Percentiles rank a stretch among this genome's conserved stretches.
These are phyloP conservation scores for Lipomyces starkeyi DNA, from an alignment of 805 yeast species.

Conservation along the genomic window DNA sequence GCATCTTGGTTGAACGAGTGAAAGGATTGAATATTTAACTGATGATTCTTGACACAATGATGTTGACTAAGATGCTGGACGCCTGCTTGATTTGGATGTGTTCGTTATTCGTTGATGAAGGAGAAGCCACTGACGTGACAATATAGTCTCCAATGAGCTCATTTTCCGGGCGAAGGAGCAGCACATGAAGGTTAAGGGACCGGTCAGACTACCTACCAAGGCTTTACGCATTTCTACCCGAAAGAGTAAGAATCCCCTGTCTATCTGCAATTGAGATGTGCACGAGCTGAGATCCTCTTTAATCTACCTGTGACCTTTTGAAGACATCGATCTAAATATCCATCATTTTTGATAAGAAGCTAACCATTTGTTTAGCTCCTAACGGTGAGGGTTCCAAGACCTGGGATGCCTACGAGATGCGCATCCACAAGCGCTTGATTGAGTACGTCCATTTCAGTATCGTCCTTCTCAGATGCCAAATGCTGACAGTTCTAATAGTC, in stretches of 20 bases:
- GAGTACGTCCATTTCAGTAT: conserved; percentile 50
- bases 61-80: background rate
- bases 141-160: conserved; percentile 81
- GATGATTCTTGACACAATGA: background rate
- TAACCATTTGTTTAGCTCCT: conserved; percentile 59
- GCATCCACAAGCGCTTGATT: conserved; percentile 99
- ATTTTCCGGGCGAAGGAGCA: conserved; percentile 83
- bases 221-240: conserved; percentile 97
- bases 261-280: background rate
- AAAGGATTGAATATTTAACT: background rate
- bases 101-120: background rate
- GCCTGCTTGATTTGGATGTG: background rate
- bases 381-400: conserved; percentile 99
- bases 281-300: background rate
- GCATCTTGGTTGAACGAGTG: background rate
- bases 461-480: background rate
- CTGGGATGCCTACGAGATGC: conserved; percentile 99
- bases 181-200: conserved; percentile 94
- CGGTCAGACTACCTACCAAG: conserved; percentile 99
- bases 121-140: background rate
- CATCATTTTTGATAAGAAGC: background rate
- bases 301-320: background rate
- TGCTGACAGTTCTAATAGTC: conserved; percentile 44
- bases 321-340: background rate
- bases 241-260: conserved; percentile 58